phyloP scores from a whole-genome alignment of 306 rosid species.

The Astragalus glycyphyllos region DNA sequence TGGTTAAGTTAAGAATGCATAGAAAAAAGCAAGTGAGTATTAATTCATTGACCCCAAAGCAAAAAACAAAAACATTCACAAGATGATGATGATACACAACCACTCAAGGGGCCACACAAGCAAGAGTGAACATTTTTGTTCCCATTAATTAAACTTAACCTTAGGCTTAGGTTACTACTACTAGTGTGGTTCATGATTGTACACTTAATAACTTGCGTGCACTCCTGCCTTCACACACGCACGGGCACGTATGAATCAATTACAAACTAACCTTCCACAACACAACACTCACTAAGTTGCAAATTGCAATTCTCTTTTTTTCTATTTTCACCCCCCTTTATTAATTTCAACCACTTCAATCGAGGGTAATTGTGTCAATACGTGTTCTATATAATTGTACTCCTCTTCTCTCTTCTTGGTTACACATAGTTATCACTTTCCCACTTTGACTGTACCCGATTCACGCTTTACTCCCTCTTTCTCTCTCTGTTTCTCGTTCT shows the following conservation, averaged over 20 bases:
- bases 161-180: neutral
- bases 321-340: neutral
- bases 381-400: slow-evolving; percentile 66
- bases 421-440: slow-evolving; percentile 45
- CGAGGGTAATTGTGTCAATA: slow-evolving; percentile 67
- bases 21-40: neutral
- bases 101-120: slow-evolving; percentile 40
- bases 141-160: slow-evolving; percentile 21
- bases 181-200: slow-evolving; percentile 57
- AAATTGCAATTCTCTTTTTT: neutral
- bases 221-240: slow-evolving; percentile 62
- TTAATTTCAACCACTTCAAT: slow-evolving; percentile 31
- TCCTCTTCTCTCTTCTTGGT: slow-evolving; percentile 50
- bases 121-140: neutral
- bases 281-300: slow-evolving; percentile 22
- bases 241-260: slow-evolving; percentile 53
- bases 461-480: slow-evolving; percentile 56
- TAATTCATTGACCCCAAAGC: slow-evolving; percentile 39
- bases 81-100: slow-evolving; percentile 39
- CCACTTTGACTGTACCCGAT: slow-evolving; percentile 59
- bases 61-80: slow-evolving; percentile 27
- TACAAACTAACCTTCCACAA: slow-evolving; percentile 36
- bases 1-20: slow-evolving; percentile 10
- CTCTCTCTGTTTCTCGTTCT: slow-evolving; percentile 7
- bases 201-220: slow-evolving; percentile 73